phyloP scores from a whole-genome alignment of 371 early-diverging fungal species.

The Rhizomucor miehei region DNA sequence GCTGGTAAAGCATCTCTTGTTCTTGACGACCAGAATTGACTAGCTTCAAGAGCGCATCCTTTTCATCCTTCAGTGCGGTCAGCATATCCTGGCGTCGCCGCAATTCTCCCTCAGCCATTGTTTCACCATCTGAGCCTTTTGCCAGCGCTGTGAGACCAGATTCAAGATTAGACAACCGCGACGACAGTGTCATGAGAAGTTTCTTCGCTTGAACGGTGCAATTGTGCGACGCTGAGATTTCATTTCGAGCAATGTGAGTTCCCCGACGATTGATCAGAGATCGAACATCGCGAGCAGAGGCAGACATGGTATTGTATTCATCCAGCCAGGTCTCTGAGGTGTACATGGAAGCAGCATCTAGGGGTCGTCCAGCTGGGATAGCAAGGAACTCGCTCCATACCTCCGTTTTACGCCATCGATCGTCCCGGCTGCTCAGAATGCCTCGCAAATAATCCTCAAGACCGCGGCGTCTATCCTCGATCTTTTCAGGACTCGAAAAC shows the following conservation, averaged over 20 bases:
- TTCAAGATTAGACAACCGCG: slow-evolving; percentile 56
- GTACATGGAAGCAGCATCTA: slow-evolving; percentile 30
- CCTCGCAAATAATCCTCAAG: slow-evolving; percentile 77
- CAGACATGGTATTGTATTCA: slow-evolving; percentile 63
- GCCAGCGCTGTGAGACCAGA: slow-evolving; percentile 47
- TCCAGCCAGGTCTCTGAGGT: slow-evolving; percentile 80
- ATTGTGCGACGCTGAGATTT: slow-evolving; percentile 72
- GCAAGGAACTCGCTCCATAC: slow-evolving; percentile 77
- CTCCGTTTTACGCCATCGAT: slow-evolving; percentile 72
- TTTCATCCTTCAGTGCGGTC: slow-evolving; percentile 63
- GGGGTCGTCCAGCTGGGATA: slow-evolving; percentile 47
- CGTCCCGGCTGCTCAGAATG: slow-evolving; percentile 68
- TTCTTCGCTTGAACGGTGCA: slow-evolving; percentile 76
- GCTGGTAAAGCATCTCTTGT: slow-evolving; percentile 21
- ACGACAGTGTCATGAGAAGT: slow-evolving; percentile 44
- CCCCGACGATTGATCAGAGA: slow-evolving; percentile 65
- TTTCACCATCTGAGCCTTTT: slow-evolving; percentile 25
- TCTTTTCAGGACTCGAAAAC: slow-evolving; percentile 51
- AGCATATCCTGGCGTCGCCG: slow-evolving; percentile 75
- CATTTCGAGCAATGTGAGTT: slow-evolving; percentile 64
- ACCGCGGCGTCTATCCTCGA: slow-evolving; percentile 76
- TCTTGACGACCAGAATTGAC: slow-evolving; percentile 50
- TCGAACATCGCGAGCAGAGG: slow-evolving; percentile 65
- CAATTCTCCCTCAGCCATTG: slow-evolving; percentile 64
- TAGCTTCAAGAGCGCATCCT: slow-evolving; percentile 51